Evolutionary conservation across 305 asterid species (phyloP).

Genomic region (Solanum aculeatissimum): DNA sequence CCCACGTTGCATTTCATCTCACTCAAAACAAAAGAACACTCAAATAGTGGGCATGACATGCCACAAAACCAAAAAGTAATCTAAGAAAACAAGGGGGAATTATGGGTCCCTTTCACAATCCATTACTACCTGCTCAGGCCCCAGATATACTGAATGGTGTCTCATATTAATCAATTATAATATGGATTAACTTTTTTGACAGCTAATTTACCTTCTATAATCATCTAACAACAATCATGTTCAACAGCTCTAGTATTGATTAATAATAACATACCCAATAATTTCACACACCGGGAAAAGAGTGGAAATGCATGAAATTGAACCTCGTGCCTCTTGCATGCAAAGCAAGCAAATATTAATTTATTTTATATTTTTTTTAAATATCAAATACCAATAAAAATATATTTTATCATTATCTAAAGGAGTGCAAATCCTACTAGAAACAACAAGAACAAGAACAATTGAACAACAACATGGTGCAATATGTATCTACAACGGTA

Average conservation of each 20-base stretch:
- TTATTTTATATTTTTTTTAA: background rate
- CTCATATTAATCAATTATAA: background rate
- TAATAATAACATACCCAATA: background rate
- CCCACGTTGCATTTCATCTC: background rate
- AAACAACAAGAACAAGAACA: background rate
- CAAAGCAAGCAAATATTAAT: background rate
- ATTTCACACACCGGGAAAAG: too few species aligned
- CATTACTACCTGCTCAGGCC: constrained; percentile 1
- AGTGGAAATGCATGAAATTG: too few species aligned
- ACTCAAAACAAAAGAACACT: background rate
- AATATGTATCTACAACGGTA: background rate
- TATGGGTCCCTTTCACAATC: background rate
- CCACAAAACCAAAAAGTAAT: background rate
- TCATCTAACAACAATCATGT: background rate
- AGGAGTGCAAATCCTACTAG: background rate
- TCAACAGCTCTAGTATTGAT: background rate
- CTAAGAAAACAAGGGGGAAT: background rate
- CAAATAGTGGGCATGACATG: background rate
- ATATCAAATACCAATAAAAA: background rate
- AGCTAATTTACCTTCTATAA: background rate
- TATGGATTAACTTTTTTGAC: background rate
- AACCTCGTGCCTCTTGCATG: too few species aligned
- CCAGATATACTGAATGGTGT: background rate
- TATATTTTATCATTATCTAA: background rate
- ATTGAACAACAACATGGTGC: background rate